These are phyloP conservation scores for Torrubiellomyces zombiae DNA, from an alignment of 2,329 filamentous ascomycete species.

Conservation along the genomic window DNA sequence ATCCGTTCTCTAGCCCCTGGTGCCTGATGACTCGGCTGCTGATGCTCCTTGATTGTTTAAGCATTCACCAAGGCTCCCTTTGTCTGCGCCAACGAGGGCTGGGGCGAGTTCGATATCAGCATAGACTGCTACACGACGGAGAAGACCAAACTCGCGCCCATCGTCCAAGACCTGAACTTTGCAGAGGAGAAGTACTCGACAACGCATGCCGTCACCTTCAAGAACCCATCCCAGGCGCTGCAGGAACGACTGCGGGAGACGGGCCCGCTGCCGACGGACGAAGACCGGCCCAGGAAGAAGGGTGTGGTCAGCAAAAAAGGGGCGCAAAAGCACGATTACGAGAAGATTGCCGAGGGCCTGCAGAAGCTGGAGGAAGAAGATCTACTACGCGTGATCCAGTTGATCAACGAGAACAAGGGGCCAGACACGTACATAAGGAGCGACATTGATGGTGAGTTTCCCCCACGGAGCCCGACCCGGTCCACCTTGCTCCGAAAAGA, in stretches of 20 bases:
- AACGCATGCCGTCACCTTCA: slow-evolving; percentile 68
- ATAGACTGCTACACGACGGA: slow-evolving; percentile 71
- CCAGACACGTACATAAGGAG: slow-evolving; percentile 94
- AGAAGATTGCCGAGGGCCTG: slow-evolving; percentile 87
- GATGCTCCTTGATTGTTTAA: too few relatives aligned
- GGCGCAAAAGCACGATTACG: slow-evolving; percentile 63
- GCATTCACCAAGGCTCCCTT: slow-evolving; percentile 77
- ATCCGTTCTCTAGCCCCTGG: slow-evolving; percentile 1
- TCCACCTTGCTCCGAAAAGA: neutral
- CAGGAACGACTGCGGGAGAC: slow-evolving; percentile 66
- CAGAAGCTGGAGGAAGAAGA: slow-evolving; percentile 87
- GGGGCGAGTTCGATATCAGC: slow-evolving; percentile 95
- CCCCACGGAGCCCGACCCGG: too few relatives aligned
- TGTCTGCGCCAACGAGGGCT: slow-evolving; percentile 81
- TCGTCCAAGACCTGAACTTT: slow-evolving; percentile 90
- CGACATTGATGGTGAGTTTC: slow-evolving; percentile 71
- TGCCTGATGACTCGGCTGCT: neutral
- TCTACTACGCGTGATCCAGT: slow-evolving; percentile 82
- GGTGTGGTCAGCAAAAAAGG: slow-evolving; percentile 61
- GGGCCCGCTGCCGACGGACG: slow-evolving; percentile 66
- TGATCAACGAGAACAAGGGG: slow-evolving; percentile 95
- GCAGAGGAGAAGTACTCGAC: slow-evolving; percentile 64
- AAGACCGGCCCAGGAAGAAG: slow-evolving; percentile 42
- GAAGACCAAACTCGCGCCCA: slow-evolving; percentile 61
- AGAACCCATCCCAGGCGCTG: slow-evolving; percentile 81